These are phyloP conservation scores for Wickerhamomyces pijperi DNA, from an alignment of 805 yeast species.

Conservation along the genomic window DNA sequence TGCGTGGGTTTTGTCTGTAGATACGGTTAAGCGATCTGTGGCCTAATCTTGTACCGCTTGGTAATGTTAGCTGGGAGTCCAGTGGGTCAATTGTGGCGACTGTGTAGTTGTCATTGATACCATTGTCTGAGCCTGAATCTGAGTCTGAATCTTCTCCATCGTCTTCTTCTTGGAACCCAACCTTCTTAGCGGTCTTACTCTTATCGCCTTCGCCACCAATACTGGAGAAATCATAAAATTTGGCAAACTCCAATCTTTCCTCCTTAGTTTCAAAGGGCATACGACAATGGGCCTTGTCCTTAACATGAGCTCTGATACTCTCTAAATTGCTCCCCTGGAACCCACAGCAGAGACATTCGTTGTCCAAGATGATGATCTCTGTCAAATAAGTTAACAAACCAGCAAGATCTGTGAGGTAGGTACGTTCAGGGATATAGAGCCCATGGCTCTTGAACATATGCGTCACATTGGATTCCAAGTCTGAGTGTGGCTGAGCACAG, in stretches of 20 bases:
- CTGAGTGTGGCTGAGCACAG: slow-evolving; percentile 42
- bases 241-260: slow-evolving; percentile 65
- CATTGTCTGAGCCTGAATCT: slow-evolving; percentile 18
- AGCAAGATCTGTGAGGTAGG: slow-evolving; percentile 50
- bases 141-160: slow-evolving; percentile 6
- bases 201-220: slow-evolving; percentile 35
- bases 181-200: slow-evolving; percentile 17
- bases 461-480: slow-evolving; percentile 46
- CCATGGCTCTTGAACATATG: slow-evolving; percentile 83
- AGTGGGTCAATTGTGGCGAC: slow-evolving; percentile 33
- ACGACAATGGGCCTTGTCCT: slow-evolving; percentile 74
- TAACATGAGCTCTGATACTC: slow-evolving; percentile 84
- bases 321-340: slow-evolving; percentile 79
- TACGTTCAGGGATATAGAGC: slow-evolving; percentile 74
- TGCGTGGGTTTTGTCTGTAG: slow-evolving; percentile 52
- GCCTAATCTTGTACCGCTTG: slow-evolving; percentile 71
- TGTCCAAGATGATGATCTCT: slow-evolving; percentile 74
- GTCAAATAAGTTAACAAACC: slow-evolving; percentile 72
- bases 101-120: slow-evolving; percentile 22
- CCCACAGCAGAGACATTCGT: slow-evolving; percentile 70
- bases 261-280: slow-evolving; percentile 79
- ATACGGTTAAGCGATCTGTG: slow-evolving; percentile 68
- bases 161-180: slow-evolving; percentile 23
- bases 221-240: slow-evolving; percentile 75
- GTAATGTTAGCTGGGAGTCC: slow-evolving; percentile 60